Percentiles rank a stretch among this genome's conserved stretches.
phyloP scores from a whole-genome alignment of 768 basidiomycete genomes.

The Terana coerulea region DNA sequence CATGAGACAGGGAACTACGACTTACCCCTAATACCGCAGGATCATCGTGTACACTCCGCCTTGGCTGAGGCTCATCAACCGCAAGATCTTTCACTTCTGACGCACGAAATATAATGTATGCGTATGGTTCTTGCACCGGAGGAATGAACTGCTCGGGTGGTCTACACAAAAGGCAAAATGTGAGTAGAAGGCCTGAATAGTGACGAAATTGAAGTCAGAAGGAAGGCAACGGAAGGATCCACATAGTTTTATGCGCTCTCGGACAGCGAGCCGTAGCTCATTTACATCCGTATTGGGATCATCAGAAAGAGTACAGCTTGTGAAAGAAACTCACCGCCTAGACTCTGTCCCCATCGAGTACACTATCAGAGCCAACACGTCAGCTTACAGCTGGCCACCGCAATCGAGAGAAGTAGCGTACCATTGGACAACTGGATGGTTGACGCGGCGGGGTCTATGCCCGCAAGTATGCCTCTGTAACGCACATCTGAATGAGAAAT shows the following conservation, averaged over 20 bases:
- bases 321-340: conserved; percentile 53
- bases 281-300: conserved; percentile 39
- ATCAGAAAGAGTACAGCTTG: conserved; percentile 22
- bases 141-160: conserved; percentile 78
- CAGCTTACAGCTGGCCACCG: neutral
- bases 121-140: conserved; percentile 78
- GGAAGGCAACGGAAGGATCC: conserved; percentile 66
- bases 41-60: conserved; percentile 73
- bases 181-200: conserved; percentile 23
- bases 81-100: conserved; percentile 88
- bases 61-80: conserved; percentile 59
- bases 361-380: conserved; percentile 34
- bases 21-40: conserved; percentile 80
- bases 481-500: conserved; percentile 90
- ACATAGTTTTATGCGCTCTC: conserved; percentile 46
- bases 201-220: conserved; percentile 37
- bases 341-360: conserved; percentile 88
- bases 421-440: conserved; percentile 90
- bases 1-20: conserved; percentile 20
- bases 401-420: conserved; percentile 27
- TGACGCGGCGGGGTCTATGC: conserved; percentile 80
- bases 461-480: conserved; percentile 83
- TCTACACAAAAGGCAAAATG: conserved; percentile 32
- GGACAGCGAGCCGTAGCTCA: conserved; percentile 32
- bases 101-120: conserved; percentile 89